Evolutionary conservation across 2,329 filamentous ascomycete species (phyloP), one percentile per base, ranked within the genome.

Genomic region (Penicillium frequentans): DNA sequence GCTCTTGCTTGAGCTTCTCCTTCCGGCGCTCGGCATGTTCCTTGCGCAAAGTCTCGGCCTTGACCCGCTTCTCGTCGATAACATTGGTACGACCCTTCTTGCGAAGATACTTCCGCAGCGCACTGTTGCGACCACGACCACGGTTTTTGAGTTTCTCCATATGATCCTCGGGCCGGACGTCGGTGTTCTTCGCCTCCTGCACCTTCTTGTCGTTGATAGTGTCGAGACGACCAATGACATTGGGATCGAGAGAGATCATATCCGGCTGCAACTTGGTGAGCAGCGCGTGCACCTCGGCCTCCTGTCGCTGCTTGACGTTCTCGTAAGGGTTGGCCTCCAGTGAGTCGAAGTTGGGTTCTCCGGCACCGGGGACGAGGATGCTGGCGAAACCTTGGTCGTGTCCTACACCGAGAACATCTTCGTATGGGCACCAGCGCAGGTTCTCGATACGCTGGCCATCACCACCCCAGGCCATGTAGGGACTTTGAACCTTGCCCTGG

Each of bases 281-380:
- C 62, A 99, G 82, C 13, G 85, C 82, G 79, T 90, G 91, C 73
- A 99, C 92, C 76, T 99, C 95, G 50, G 84, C 84, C 76, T 99
- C 95, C 75, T 96, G 93, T 68, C 95, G 86, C 78, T 98, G 93
- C 78, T 95, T 96, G 69, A 82, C 84, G 52, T 89, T 96, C 78
- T 98, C 95, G 83, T 93, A 98, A 33, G 95, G 95, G 80, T 99
- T 99, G 66, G 88, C 82, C 75, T 99, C 95, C 53, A 97, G 81
- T 3, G 92, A 90, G 74, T 99, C 95, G 73, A 90, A 97, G 83
- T 98, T 98, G 72, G 95, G 87, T 75, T 99, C 95, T 60, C 95
- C 95, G n/a, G 93, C 90, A 48, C 95, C 95, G 8, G 95, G 95
- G 2, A 98, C 86, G 65, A 99, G 86, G 70, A 97, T 86, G 55